Evolutionary conservation across 495 filamentous ascomycete species (phyloP), one percentile per base, ranked within the genome.

Genomic region (Annulohypoxylon moriforme): DNA sequence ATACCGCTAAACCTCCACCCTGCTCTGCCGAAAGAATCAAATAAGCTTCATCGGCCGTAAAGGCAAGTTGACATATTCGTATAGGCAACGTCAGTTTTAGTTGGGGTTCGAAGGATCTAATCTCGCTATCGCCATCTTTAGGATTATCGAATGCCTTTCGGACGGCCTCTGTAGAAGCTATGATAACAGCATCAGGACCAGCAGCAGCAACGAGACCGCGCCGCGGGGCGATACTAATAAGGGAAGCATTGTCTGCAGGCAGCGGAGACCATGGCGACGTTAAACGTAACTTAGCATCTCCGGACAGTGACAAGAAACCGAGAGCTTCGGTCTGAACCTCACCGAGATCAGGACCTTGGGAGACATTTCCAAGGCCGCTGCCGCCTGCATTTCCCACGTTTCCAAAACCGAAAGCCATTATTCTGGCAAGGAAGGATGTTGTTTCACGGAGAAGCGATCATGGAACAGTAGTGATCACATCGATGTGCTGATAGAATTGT

Each of bases 141-240:
- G 85, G 80, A 10, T 80, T 81, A 31, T 87, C 82, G 72, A 96
- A 97, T 0, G 91, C 89, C 70, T 92, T 89, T 67, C 94, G 89
- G 24, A 97, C 85, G 1, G 89, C 84, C 25, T 93, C 87, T n/a
- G 94, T 94, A 9, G 84, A 90, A 10, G 93, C 90, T 53, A 99
- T 76, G 52, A 92, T 81, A 1, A 99, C 84, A 46, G 85, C 83
- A 71, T 96, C 90, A 27, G 95, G 95, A 10, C 92, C 90, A 58
- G 93, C 96, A 47, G 94, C 96, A 56, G 94, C 96, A 44, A 98
- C 84, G 5, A 98, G 82, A 18, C 93, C 94, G 80, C 90, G 91
- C 58, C 83, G 88, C 16, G 91, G 88, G 33, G 96, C 94, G 70
- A 98, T 86, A 74, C 90, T 90, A 52, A 99, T 84, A 38, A 99